Conservation (phyloP, 805 yeast genomes). For the Hanseniaspora jakobsenii region DNA sequence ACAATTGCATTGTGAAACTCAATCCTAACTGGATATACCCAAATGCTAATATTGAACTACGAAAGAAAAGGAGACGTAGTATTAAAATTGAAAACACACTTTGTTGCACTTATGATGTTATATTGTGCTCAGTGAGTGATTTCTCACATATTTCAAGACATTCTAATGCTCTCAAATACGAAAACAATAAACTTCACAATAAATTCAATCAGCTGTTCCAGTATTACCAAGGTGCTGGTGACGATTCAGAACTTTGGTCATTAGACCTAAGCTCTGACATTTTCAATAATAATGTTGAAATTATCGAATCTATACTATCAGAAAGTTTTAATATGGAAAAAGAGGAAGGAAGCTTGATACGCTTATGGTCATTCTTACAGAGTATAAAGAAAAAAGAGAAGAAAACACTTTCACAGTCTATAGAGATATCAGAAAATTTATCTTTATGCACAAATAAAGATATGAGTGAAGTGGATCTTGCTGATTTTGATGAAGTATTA, state of each 20-base stretch:
- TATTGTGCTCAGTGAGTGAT: constrained; percentile 6
- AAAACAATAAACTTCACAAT: background rate
- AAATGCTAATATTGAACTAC: background rate
- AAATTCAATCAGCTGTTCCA: constrained; percentile 25
- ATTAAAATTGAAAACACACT: background rate
- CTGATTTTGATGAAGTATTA: background rate
- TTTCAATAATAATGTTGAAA: constrained; percentile 41
- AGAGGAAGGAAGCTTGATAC: constrained; percentile 22
- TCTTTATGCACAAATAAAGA: constrained; percentile 1
- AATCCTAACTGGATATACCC: constrained; percentile 9
- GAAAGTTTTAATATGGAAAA: constrained; percentile 21
- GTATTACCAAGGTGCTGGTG: constrained; percentile 89
- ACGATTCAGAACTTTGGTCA: constrained; percentile 85
- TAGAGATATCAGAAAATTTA: background rate
- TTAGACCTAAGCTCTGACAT: constrained; percentile 39
- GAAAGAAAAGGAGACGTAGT: background rate
- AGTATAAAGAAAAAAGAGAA: background rate
- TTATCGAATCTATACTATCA: constrained; percentile 22
- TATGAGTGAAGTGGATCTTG: background rate
- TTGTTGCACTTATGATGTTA: background rate
- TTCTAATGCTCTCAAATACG: constrained; percentile 3
- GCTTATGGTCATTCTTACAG: background rate
- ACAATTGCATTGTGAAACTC: background rate
- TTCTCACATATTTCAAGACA: constrained; percentile 9
- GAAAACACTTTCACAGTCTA: background rate